Evolutionary conservation across 345 rosid species (phyloP), one percentile per base, ranked within the genome.

Genomic region (Eucalyptus erythrocorys): DNA sequence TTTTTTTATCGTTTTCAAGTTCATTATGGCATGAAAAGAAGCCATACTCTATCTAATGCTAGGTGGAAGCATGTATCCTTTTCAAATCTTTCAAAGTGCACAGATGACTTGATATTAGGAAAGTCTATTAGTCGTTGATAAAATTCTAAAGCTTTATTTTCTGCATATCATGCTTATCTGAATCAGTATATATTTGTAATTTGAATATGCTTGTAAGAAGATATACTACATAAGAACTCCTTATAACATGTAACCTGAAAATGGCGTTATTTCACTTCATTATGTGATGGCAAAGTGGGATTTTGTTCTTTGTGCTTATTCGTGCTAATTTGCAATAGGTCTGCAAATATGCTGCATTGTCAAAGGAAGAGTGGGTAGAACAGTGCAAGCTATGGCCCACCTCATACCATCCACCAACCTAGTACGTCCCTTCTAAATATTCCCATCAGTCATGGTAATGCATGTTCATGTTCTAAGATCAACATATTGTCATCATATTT

Each of bases 361-460:
- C 98, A 37, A 96, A 92, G 92, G 98, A 96, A 90, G 95, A 95
- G 90, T 97, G 99, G 98, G 96, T 94, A 92, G 97, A 95, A 87
- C 99, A 96, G 81, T 94, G 97, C 95, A 96, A 95, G 94, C 87
- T 95, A 34, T 96, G 99, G 99, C 99, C 99, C 86, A 94, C 98
- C 71, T 97, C 97, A 59, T 97, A 89, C 91, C 99, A 97, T 92
- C 99, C 99, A 2, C 99, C 96, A 59, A 96, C 97, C 87, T 96
- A 93, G 99, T 96, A 92, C 86, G 98, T 89, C 87, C 88, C 40
- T 32, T 37, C 87, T 86, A 85, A 91, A 48, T 90, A 79, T 90
- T 85, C 81, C 19, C 30, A 27, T 57, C 24, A 47, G 79, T 87
- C 22, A 84, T 71, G 40, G 43, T 14, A n/a, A 42, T 21, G 84